Base-by-base conservation (phyloP, 2,329 filamentous ascomycete species). In the Dothistroma septosporum region DNA sequence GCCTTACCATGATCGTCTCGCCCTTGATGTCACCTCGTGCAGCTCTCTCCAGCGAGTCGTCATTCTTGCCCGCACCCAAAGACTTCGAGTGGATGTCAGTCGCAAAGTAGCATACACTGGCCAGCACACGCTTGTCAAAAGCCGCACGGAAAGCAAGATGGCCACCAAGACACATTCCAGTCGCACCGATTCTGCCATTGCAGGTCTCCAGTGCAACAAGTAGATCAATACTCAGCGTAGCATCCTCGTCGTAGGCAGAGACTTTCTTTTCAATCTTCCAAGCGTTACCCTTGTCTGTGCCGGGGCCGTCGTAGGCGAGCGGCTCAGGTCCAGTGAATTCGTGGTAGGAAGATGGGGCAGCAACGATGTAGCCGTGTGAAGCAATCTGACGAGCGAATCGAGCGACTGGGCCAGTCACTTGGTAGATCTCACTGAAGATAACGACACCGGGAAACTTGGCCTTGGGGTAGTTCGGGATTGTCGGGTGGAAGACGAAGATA, bases 371-470 rank as follows among this genome's bases (percentile, higher is more conserved):
- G 70, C 92, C 93, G 66, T 96, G 90, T 2, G 91, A 89, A 44
- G 91, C 90, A 69, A 97, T 96, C 75, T 96, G 92, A 62, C 92
- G 87, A 55, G 91, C 91, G 71, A 97, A 96, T 57, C 93, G 87
- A 62, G 88, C 84, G 28, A 97, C 92, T 1, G 92, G 92, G 1
- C 92, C 92, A 61, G 92, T 96, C 19, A 97, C 92, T 86, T 97
- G 92, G 73, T 97, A 97, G 70, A 97, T 97, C 78, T 97, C 92
- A 69, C 88, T 92, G 74, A 96, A 97, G 59, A 97, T 82, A 14
- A 90, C 88, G 5, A 97, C 90, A 21, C 90, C 92, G 0, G 92
- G 92, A 71, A 96, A 96, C 71, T 86, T 92, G 76, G 92, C 92
- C 67, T 94, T 87, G 31, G 92, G 91, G 73, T 96, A 96, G 62